These are phyloP conservation scores for Penicillium sclerotiorum DNA, from an alignment of 2,329 filamentous ascomycete species.

Conservation along the genomic window DNA sequence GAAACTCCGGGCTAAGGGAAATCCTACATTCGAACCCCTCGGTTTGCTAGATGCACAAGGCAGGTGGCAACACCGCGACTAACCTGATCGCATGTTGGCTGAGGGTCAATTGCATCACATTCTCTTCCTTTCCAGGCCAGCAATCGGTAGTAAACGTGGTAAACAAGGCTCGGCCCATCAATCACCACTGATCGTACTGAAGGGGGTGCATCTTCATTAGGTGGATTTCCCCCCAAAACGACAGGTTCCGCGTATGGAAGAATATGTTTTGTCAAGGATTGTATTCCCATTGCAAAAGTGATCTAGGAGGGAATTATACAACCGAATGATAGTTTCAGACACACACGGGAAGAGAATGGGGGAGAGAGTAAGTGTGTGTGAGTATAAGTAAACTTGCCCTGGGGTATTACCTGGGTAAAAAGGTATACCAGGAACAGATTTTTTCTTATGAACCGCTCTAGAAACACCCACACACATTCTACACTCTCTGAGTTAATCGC, in stretches of 20 bases:
- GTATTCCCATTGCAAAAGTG: conserved; percentile 34
- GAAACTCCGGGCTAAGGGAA: conserved; percentile 19
- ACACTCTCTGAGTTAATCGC: too few relatives aligned
- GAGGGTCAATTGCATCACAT: conserved; percentile 53
- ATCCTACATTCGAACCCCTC: conserved; percentile 72
- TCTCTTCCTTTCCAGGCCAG: conserved; percentile 42
- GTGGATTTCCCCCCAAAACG: conserved; percentile 16
- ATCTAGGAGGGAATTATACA: too few relatives aligned
- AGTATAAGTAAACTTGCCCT: too few relatives aligned
- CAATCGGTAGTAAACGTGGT: conserved; percentile 67
- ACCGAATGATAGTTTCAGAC: neutral
- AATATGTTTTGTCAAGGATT: conserved; percentile 36
- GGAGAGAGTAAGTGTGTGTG: neutral
- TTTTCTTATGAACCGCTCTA: too few relatives aligned
- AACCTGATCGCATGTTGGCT: conserved; percentile 66
- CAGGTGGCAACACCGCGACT: conserved; percentile 62
- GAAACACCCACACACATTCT: too few relatives aligned
- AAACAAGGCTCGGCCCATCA: conserved; percentile 78
- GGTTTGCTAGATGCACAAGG: conserved; percentile 61
- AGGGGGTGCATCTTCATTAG: conserved; percentile 8
- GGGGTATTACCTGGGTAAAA: too few relatives aligned
- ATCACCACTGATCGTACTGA: conserved; percentile 54
- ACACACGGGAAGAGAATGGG: neutral
- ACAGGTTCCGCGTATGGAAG: conserved; percentile 33
- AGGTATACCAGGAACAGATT: too few relatives aligned